Evolutionary conservation across 2,329 filamentous ascomycete genomes (phyloP), one percentile per base, ranked within the genome.

Genomic region (Penicillium sp.): DNA sequence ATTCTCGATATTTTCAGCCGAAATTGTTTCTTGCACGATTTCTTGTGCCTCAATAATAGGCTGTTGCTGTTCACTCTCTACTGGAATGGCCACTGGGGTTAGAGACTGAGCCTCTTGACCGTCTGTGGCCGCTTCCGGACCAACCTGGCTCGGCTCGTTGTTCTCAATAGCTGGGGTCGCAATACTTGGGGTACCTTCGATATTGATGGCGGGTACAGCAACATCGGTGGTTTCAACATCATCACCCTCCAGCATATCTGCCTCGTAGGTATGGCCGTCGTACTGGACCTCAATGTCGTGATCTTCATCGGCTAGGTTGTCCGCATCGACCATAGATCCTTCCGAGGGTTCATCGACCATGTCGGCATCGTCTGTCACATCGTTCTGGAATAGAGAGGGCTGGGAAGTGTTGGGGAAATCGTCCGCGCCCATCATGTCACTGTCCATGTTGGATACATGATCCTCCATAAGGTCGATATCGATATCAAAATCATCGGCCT

Each of bases 401-500:
- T 69, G 64, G n/a, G 63, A 64, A 57, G 62, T 68, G 59, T 64
- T 73, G 57, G 65, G 65, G 56, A 60, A 74, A 22, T 79, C 68
- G 63, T 79, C 71, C 46, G 71, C 69, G 42, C 77, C 74, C 56
- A 74, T 76, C 68, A 76, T 73, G 45, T 73, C 71, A 54, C 76
- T 74, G 62, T 88, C 86, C 63, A 84, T 80, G 49, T 84, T 76
- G 52, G 85, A 84, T 56, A 79, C 78, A 62, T 86, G 81, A 63
- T 86, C 82, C 57, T 87, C 71, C 65, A 77, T 74, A 58, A 81
- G 69, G 62, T 86, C 84, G 58, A 87, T 78, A 62, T 88, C 85
- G 58, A 88, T 84, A 77, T 65, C 82, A 76, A 66, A 87, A 76
- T 78, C 79, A 64, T 84, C 82, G 49, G 77, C 76, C 53, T 74